A percentile compares a stretch with the other conserved stretches of the same genome.
Evolutionary conservation across 75 land plant species (phyloP).

Genomic region (Cryptomeria japonica): DNA sequence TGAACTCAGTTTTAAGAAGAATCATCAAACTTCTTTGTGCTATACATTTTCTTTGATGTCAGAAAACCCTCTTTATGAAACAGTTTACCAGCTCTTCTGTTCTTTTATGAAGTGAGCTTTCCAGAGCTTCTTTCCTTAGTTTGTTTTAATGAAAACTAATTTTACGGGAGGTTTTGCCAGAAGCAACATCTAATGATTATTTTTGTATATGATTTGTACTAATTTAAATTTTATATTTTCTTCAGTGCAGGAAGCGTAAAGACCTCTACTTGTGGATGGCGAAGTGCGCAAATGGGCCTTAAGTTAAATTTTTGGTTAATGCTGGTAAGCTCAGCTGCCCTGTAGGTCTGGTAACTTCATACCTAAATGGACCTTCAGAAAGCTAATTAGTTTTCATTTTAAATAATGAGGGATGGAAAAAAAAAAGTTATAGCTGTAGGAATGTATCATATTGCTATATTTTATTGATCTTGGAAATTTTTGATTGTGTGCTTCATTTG

Average conservation of each 20-base stretch:
- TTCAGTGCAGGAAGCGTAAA: conserved; percentile 95
- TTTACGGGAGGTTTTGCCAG: neutral
- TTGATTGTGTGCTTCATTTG: neutral
- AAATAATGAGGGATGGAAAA: neutral
- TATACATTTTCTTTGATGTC: neutral
- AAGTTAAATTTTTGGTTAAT: conserved; percentile 88
- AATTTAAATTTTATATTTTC: conserved; percentile 10
- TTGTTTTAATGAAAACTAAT: neutral
- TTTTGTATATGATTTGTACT: conserved; percentile 5
- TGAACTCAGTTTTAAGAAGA: neutral
- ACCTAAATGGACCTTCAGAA: neutral
- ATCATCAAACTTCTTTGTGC: neutral
- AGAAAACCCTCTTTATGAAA: neutral
- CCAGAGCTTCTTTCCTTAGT: neutral
- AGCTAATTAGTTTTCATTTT: no score
- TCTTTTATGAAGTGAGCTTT: neutral
- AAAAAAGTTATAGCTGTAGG: neutral
- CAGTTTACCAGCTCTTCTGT: neutral
- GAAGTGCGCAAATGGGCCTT: conserved; percentile 89
- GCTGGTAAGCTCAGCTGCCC: conserved; percentile 52
- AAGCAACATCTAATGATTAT: conserved; percentile 6
- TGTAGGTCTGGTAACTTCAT: neutral
- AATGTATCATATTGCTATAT: neutral
- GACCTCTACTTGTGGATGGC: conserved; percentile 97
- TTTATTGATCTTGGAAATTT: neutral